Conservation (phyloP, 2,329 filamentous ascomycete species). For the Hortaea werneckii region DNA sequence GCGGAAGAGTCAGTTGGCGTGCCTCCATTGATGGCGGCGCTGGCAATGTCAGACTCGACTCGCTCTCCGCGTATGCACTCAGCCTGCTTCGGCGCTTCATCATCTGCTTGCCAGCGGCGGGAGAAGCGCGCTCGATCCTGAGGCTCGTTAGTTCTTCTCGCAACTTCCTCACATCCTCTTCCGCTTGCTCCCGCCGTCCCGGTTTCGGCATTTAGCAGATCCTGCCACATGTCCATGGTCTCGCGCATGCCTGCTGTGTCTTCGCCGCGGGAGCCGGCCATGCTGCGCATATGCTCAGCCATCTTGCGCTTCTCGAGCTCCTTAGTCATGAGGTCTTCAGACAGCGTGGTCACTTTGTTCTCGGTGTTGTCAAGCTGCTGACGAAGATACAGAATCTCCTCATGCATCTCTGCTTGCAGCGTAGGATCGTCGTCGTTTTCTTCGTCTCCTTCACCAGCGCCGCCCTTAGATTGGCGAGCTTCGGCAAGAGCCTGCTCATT, state of each 20-base stretch:
- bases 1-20: constrained; percentile 8
- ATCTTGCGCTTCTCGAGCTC: constrained; percentile 81
- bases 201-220: constrained; percentile 85
- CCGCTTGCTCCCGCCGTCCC: constrained; percentile 78
- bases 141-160: constrained; percentile 64
- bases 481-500: constrained; percentile 43
- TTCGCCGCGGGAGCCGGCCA: constrained; percentile 30
- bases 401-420: constrained; percentile 57
- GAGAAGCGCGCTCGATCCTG: constrained; percentile 33
- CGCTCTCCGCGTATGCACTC: constrained; percentile 22
- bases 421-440: constrained; percentile 25
- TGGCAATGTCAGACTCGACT: constrained; percentile 29
- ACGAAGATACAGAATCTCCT: constrained; percentile 74
- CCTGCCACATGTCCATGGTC: constrained; percentile 79
- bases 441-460: constrained; percentile 10
- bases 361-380: constrained; percentile 80
- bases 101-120: constrained; percentile 25
- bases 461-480: constrained; percentile 33
- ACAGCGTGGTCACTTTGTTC: constrained; percentile 70
- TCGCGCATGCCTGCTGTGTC: constrained; percentile 23
- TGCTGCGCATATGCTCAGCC: constrained; percentile 64
- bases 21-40: constrained; percentile 20
- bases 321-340: constrained; percentile 64
- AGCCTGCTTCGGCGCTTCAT: constrained; percentile 18
- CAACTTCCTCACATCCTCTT: constrained; percentile 76